Percentiles rank a stretch among this genome's conserved stretches.
These are phyloP conservation scores for Xylaria arbuscula DNA, from an alignment of 2,329 filamentous ascomycete species.

Conservation along the genomic window DNA sequence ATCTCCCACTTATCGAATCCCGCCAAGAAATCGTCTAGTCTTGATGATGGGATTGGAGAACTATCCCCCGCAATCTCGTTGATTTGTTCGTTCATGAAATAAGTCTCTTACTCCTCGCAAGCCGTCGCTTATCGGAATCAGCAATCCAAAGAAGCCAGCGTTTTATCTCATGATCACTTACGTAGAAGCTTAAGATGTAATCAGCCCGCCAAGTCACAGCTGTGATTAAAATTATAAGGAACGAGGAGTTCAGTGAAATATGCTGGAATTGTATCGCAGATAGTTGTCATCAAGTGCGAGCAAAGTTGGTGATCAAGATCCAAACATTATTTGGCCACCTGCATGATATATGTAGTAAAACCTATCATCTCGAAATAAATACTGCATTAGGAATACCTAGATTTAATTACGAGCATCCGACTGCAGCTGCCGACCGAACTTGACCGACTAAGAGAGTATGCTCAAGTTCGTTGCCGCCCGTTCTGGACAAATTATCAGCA, in stretches of 20 bases:
- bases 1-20: background rate
- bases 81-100: background rate
- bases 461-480: no score
- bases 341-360: no score
- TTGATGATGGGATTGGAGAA: background rate
- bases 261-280: background rate
- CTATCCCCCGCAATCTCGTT: constrained; percentile 1
- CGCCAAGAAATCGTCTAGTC: background rate
- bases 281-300: no score
- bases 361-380: no score
- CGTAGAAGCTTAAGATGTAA: constrained; percentile 8
- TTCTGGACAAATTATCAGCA: no score
- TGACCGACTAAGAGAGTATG: no score
- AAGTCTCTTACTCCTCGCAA: constrained; percentile 12
- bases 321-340: no score
- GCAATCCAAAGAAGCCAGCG: background rate
- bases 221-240: constrained; percentile 2
- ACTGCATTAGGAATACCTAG: no score
- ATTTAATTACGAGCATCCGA: no score
- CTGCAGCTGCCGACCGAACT: no score
- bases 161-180: constrained; percentile 5
- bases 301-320: no score
- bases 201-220: background rate
- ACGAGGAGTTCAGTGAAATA: background rate
- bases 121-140: constrained; percentile 1